Evolutionary conservation across 1,139 yeast genomes (phyloP).

Genomic region (Debaryomyces fabryi): DNA sequence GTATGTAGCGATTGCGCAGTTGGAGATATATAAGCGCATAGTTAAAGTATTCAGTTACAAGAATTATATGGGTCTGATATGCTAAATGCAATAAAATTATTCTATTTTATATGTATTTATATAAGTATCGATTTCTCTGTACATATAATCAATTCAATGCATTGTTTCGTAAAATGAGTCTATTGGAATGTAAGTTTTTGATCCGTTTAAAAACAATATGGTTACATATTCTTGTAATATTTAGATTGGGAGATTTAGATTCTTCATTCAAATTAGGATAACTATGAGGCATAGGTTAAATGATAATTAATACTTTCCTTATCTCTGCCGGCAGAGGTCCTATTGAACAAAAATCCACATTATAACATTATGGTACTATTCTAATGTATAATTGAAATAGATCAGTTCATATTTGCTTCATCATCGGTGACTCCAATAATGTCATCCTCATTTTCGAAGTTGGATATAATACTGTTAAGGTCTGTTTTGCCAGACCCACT

Average conservation of each 20-base stretch:
- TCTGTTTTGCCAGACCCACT: slow-evolving; percentile 2
- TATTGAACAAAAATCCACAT: background rate
- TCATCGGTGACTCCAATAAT: slow-evolving; percentile 9
- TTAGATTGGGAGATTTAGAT: background rate
- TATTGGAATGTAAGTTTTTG: background rate
- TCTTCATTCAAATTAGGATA: background rate
- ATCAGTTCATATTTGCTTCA: slow-evolving; percentile 1
- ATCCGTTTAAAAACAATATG: background rate
- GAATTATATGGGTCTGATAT: background rate
- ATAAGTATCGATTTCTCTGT: background rate
- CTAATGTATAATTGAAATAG: background rate
- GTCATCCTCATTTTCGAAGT: slow-evolving; percentile 8
- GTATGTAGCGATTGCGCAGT: background rate
- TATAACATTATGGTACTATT: background rate
- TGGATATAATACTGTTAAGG: slow-evolving; percentile 6
- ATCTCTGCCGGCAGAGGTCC: slow-evolving; percentile 1
- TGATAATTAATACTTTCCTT: background rate
- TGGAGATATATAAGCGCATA: slow-evolving; percentile 1
- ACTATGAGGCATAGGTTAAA: background rate
- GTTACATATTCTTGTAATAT: background rate
- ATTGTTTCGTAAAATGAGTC: background rate
- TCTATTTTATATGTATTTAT: background rate
- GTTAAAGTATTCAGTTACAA: background rate
- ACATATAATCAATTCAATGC: background rate
- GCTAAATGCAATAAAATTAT: background rate